phyloP scores from a whole-genome alignment of 306 rosid species.

The Sicyos baderoa region DNA sequence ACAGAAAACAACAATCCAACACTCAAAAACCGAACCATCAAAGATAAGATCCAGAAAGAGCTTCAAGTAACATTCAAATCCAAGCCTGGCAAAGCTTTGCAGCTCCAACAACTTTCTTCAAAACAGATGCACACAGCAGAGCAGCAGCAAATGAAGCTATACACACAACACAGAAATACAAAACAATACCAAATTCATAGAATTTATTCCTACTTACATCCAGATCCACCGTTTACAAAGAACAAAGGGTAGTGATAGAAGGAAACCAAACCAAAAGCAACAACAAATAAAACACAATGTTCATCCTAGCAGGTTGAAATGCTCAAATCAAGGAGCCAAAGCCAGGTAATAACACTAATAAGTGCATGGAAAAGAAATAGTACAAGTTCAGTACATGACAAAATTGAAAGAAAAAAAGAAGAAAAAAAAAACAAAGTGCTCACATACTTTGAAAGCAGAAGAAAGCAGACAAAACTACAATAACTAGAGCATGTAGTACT shows the following conservation, averaged over 20 bases:
- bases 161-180: background rate
- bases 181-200: background rate
- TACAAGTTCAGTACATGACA: background rate
- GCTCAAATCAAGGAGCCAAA: background rate
- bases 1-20: background rate
- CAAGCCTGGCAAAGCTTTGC: background rate
- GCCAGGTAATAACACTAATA: background rate
- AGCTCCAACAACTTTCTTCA: background rate
- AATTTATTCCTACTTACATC: background rate
- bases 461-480: constrained; percentile 14
- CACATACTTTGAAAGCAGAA: background rate
- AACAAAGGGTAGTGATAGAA: background rate
- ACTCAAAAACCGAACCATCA: background rate
- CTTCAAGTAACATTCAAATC: constrained; percentile 8
- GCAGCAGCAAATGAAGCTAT: constrained; percentile 1
- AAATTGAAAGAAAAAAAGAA: background rate
- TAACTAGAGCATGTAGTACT: background rate
- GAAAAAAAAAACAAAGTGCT: too few species aligned
- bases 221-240: background rate
- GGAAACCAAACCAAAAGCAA: background rate
- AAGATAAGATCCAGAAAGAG: background rate
- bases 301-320: background rate
- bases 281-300: background rate
- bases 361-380: background rate
- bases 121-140: constrained; percentile 7